phyloP scores from a whole-genome alignment of 225 moss, liverwort and hornwort genomes.

The Thuidium tamariscinum region DNA sequence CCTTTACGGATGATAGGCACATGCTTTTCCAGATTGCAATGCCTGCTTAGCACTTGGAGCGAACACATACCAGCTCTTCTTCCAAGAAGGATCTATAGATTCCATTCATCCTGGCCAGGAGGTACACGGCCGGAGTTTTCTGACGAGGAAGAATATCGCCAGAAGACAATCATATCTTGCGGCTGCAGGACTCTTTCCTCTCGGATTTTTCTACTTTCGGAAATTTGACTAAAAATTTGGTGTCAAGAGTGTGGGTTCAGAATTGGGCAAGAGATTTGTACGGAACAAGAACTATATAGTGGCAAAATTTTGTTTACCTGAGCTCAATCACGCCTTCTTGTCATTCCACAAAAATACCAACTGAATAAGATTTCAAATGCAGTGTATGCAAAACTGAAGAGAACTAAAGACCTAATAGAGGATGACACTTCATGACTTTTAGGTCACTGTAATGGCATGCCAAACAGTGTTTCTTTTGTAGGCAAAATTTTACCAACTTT shows the following conservation, averaged over 20 bases:
- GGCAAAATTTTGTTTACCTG: too few relatives aligned
- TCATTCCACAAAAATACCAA: neutral
- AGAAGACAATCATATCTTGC: neutral
- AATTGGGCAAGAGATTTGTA: neutral
- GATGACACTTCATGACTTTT: neutral
- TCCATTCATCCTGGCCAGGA: neutral
- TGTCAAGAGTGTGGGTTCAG: neutral
- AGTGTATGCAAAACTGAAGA: neutral
- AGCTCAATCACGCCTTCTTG: too few relatives aligned
- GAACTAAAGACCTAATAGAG: neutral
- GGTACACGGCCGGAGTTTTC: neutral
- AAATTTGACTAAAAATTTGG: neutral
- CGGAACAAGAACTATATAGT: neutral
- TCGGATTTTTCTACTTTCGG: neutral
- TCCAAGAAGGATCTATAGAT: neutral
- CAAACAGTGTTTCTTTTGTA: neutral
- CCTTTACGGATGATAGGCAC: neutral
- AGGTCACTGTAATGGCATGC: neutral
- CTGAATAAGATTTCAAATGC: neutral
- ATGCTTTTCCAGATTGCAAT: neutral
- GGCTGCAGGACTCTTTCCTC: neutral
- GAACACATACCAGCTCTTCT: neutral
- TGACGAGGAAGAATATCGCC: neutral
- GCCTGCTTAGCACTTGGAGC: neutral
- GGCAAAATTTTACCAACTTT: neutral